Percentiles rank a stretch among this genome's conserved stretches.
Evolutionary conservation across 306 rosid genomes (phyloP).

Genomic region (Lotus japonicus): DNA sequence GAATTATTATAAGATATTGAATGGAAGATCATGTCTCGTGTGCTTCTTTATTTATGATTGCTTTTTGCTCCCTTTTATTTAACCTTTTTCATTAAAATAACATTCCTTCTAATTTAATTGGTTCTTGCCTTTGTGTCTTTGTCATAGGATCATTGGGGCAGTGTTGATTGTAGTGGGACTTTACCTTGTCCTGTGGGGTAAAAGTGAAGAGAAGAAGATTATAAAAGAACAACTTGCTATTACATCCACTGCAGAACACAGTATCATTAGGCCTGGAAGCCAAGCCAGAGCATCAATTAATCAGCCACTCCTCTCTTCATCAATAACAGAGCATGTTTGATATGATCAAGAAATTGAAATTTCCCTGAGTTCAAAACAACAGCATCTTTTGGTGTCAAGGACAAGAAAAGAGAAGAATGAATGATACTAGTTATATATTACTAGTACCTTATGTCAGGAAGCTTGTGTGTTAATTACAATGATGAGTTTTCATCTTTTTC

Average conservation of each 20-base stretch:
- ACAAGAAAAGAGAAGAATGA: background rate
- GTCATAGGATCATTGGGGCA: constrained; percentile 81
- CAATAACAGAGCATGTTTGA: constrained; percentile 64
- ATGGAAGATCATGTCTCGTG: constrained; percentile 24
- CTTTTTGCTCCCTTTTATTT: background rate
- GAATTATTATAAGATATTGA: background rate
- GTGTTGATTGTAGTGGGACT: constrained; percentile 72
- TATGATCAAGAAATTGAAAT: background rate
- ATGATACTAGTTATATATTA: background rate
- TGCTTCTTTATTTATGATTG: background rate
- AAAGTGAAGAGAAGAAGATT: constrained; percentile 74
- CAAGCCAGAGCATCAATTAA: constrained; percentile 56
- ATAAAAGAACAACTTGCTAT: constrained; percentile 49
- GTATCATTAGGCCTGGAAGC: constrained; percentile 46
- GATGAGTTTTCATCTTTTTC: background rate
- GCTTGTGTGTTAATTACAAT: constrained; percentile 46
- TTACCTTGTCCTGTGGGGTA: constrained; percentile 94
- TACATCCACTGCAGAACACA: constrained; percentile 47
- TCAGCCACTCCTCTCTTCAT: constrained; percentile 85
- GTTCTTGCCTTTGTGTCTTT: background rate
- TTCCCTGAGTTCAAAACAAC: constrained; percentile 12
- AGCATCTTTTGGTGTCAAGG: constrained; percentile 9
- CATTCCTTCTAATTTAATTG: background rate
- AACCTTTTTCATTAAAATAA: background rate
- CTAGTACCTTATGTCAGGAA: constrained; percentile 35